Percentiles rank a stretch among this genome's conserved stretches.
These are phyloP conservation scores for Colletotrichum cordylinicola DNA, from an alignment of 2,329 filamentous ascomycete genomes.

Conservation along the genomic window DNA sequence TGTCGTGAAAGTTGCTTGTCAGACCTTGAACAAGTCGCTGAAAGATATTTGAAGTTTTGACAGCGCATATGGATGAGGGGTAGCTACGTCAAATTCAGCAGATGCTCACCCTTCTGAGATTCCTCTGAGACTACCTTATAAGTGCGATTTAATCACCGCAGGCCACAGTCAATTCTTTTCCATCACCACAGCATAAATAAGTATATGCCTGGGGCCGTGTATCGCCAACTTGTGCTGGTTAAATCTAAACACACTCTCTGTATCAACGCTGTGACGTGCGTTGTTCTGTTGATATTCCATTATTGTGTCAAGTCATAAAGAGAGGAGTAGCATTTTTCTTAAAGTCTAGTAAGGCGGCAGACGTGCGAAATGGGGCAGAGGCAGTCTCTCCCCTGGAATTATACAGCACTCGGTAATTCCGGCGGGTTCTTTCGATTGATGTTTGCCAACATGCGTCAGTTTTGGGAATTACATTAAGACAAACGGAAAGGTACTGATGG, in stretches of 20 bases:
- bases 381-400: too few relatives aligned
- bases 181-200: neutral
- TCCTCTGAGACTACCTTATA: neutral
- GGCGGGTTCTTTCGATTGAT: too few relatives aligned
- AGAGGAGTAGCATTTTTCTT: too few relatives aligned
- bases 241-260: neutral
- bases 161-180: neutral
- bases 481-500: too few relatives aligned
- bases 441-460: too few relatives aligned
- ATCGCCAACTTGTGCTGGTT: neutral
- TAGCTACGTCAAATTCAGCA: accelerated
- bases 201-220: neutral
- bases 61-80: neutral
- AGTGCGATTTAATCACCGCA: too few relatives aligned
- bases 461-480: too few relatives aligned
- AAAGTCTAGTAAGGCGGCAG: too few relatives aligned
- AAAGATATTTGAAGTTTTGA: neutral
- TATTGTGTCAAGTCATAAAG: too few relatives aligned
- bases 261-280: accelerated
- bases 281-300: neutral
- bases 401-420: too few relatives aligned
- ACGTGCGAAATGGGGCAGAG: too few relatives aligned
- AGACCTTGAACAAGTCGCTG: accelerated
- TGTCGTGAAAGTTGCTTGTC: neutral
- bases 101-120: neutral